These are phyloP conservation scores for Pleochaeta shiraiana DNA, from an alignment of 2,329 filamentous ascomycete species.

Conservation along the genomic window DNA sequence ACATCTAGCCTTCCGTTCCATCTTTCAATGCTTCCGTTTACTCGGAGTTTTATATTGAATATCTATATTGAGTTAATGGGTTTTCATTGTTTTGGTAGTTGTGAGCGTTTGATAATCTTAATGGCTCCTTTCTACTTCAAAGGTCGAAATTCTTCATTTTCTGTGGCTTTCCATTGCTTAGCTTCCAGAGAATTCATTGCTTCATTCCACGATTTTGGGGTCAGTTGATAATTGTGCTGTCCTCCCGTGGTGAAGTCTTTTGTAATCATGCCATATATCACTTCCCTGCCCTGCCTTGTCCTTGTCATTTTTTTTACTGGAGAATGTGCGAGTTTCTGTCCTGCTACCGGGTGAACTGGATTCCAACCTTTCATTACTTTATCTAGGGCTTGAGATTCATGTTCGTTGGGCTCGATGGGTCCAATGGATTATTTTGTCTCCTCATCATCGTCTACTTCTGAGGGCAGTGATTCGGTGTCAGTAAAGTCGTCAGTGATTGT, in stretches of 20 bases:
- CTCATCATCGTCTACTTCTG: background rate
- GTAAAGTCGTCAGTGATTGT: background rate
- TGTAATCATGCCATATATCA: background rate
- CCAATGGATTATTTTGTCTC: background rate
- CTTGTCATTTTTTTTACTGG: background rate
- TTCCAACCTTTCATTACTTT: background rate
- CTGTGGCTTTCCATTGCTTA: background rate
- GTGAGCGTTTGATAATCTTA: background rate
- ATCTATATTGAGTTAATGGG: background rate
- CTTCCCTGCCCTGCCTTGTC: background rate
- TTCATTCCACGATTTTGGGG: background rate
- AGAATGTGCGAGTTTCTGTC: background rate
- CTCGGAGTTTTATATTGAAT: background rate
- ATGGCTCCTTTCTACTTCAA: background rate
- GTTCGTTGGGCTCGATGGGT: no score
- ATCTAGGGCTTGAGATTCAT: no score
- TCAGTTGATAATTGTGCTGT: background rate
- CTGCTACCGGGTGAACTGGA: background rate
- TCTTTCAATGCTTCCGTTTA: background rate
- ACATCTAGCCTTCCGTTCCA: background rate
- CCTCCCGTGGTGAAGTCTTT: background rate
- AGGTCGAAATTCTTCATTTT: background rate
- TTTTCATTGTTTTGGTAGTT: background rate
- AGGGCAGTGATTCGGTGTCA: no score
- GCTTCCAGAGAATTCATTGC: background rate